Evolutionary conservation across 2,329 filamentous ascomycete genomes (phyloP), one percentile per base, ranked within the genome.

Genomic region (Helotiales sp.): DNA sequence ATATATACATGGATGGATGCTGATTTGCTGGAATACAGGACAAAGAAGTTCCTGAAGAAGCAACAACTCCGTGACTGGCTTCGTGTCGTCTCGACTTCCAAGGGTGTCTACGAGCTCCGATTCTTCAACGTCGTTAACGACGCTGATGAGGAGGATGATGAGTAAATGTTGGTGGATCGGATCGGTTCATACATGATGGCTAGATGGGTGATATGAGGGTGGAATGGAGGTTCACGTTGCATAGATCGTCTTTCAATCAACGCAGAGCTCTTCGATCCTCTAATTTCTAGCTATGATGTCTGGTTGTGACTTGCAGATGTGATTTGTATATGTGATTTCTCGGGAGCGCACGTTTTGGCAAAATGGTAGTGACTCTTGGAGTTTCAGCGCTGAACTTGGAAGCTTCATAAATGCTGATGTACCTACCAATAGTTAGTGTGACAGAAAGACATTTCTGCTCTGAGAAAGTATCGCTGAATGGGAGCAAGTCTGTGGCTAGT

Each of bases 11-110:
- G 24, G 13, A 64, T 20, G 6, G 13, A 55, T 64, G 55, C 76
- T 79, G 65, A 79, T 73, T 43, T 30, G 10, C 10, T 20, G 13
- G 50, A 24, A 15, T 70, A 58, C 75, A 97, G 93, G 82, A 99
- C 96, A 83, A 99, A 99, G 93, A 99, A 99, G 90, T 99, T 97
- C 91, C 91, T 99, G 85, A 99, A 99, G 93, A 99, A 99, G 93
- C 93, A 97, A 89, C 95, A 98, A 90, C 93, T 99, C 82, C 93
- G 96, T 86, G 96, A 99, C 89, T 99, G 96, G 96, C 92, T 99
- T 81, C 94, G 96, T 79, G 95, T 99, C 78, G 96, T 99, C 80
- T 96, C 93, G 77, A 98, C 95, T 82, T 93, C 92, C 83, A 95
- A 95, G 87, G 95, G 96, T 81, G 94, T 97, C 75, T 99, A 99